Evolutionary conservation across 2,329 filamentous ascomycete genomes (phyloP).

Genomic region (Lachnellula cervina): DNA sequence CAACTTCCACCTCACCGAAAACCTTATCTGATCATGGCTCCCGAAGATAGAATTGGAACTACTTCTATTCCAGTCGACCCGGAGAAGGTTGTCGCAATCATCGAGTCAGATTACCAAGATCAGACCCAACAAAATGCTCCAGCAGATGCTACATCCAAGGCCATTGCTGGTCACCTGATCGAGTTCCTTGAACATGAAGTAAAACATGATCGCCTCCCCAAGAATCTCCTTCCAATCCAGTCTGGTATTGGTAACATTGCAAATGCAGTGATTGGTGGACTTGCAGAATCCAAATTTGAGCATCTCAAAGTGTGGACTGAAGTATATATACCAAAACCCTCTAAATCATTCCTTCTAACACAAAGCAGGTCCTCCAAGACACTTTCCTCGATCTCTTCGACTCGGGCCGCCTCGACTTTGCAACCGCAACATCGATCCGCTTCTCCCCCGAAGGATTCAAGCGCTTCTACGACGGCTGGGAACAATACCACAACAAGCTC

Average conservation of each 20-base stretch:
- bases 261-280: constrained; percentile 83
- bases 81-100: constrained; percentile 76
- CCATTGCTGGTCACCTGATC: constrained; percentile 75
- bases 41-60: constrained; percentile 81
- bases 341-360: neutral
- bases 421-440: constrained; percentile 82
- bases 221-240: constrained; percentile 74
- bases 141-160: constrained; percentile 66
- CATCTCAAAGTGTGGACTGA: constrained; percentile 93
- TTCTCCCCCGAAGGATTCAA: constrained; percentile 90
- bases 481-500: constrained; percentile 72
- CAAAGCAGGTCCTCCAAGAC: constrained; percentile 66
- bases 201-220: constrained; percentile 67
- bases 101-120: constrained; percentile 82
- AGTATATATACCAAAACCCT: constrained; percentile 14
- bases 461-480: constrained; percentile 85
- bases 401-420: constrained; percentile 80
- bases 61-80: constrained; percentile 79
- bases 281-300: constrained; percentile 75
- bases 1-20: constrained; percentile 76
- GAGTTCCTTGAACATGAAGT: constrained; percentile 87
- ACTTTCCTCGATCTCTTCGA: constrained; percentile 92
- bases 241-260: constrained; percentile 91
- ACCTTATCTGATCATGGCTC: constrained; percentile 79
- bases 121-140: constrained; percentile 68